These are phyloP conservation scores for Nigrospora sphaerica DNA, from an alignment of 2,329 filamentous ascomycete species.

Conservation along the genomic window DNA sequence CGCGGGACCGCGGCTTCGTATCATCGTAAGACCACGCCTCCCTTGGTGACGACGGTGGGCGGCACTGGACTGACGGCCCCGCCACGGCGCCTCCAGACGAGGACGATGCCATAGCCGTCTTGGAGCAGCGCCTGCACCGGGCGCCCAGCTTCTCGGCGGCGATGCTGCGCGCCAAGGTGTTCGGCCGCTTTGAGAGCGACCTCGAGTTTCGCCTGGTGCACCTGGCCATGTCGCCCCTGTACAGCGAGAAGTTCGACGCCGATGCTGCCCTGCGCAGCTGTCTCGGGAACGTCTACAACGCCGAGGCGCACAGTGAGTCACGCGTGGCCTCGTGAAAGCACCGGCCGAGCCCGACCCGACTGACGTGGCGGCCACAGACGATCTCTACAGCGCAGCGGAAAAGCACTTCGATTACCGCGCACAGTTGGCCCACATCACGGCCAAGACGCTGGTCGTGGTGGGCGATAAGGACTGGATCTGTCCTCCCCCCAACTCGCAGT, in stretches of 20 bases:
- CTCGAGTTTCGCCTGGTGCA: slow-evolving; percentile 29
- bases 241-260: slow-evolving; percentile 25
- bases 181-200: slow-evolving; percentile 27
- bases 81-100: slow-evolving; percentile 17
- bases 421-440: slow-evolving; percentile 18
- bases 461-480: slow-evolving; percentile 33
- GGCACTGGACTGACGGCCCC: background rate
- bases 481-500: slow-evolving; percentile 23
- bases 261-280: slow-evolving; percentile 21
- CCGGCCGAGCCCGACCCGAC: background rate
- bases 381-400: slow-evolving; percentile 24
- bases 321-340: no score
- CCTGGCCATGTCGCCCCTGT: slow-evolving; percentile 28
- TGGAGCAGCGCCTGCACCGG: slow-evolving; percentile 22
- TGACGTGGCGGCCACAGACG: slow-evolving; percentile 13
- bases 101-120: slow-evolving; percentile 21
- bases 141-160: slow-evolving; percentile 26
- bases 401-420: slow-evolving; percentile 31
- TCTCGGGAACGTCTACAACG: slow-evolving; percentile 23
- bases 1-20: slow-evolving; percentile 28
- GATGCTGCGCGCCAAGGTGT: slow-evolving; percentile 30
- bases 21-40: slow-evolving; percentile 20
- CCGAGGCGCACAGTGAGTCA: slow-evolving; percentile 26
- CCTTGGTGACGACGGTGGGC: no score
- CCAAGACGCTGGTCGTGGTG: slow-evolving; percentile 27